Evolutionary conservation across 164 flowering plant species (phyloP).

Genomic region (Vitis cinerea): DNA sequence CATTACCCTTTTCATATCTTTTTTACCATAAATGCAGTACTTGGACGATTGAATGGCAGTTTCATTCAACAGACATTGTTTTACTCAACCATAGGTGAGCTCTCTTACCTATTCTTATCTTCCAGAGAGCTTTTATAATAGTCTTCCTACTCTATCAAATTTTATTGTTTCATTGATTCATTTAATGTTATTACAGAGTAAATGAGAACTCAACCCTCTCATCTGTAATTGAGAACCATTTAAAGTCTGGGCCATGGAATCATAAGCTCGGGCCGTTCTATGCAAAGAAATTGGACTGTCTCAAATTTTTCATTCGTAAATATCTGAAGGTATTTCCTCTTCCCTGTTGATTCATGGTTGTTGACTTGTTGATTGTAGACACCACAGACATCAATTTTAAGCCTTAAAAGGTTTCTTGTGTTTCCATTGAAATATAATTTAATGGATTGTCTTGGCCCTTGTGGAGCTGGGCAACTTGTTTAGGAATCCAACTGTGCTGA

Average conservation of each 20-base stretch:
- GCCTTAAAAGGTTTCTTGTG: too few species aligned
- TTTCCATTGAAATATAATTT: too few species aligned
- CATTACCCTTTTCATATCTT: neutral
- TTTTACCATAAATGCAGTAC: constrained; percentile 37
- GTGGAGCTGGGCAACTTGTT: too few species aligned
- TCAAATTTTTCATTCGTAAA: constrained; percentile 69
- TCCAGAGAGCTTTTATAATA: neutral
- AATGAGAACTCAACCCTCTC: constrained; percentile 50
- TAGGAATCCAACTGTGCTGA: neutral
- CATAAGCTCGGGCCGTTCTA: constrained; percentile 58
- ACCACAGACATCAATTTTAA: too few species aligned
- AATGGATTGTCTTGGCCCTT: too few species aligned
- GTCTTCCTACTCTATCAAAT: neutral
- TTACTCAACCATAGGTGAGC: constrained; percentile 72
- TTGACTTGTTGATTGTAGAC: neutral
- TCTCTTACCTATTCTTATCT: neutral
- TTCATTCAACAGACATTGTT: constrained; percentile 72
- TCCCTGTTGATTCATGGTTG: neutral
- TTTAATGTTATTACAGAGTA: constrained; percentile 44
- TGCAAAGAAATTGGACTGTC: constrained; percentile 47
- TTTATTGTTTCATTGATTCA: constrained; percentile 1
- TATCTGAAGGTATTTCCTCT: constrained; percentile 55
- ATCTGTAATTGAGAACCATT: constrained; percentile 66
- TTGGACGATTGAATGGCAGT: constrained; percentile 94
- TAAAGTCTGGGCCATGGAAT: constrained; percentile 69